Conservation (phyloP, 2,329 filamentous ascomycete species). For the Ceratocystis lukuohia region DNA sequence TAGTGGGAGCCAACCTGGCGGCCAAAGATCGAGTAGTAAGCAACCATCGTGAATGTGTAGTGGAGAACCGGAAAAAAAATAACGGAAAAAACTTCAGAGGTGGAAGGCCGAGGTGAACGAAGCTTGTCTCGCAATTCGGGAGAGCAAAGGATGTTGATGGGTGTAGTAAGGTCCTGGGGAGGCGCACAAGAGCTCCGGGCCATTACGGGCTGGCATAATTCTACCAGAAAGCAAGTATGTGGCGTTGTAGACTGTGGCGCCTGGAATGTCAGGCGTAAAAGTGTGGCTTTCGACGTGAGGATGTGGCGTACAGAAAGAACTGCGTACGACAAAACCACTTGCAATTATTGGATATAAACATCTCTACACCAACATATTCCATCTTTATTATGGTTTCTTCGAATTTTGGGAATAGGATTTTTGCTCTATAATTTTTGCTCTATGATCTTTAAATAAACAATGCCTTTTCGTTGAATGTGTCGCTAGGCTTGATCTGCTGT, state of each 20-base stretch:
- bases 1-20: conserved; percentile 48
- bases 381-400: too few species aligned
- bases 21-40: conserved; percentile 42
- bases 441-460: background rate
- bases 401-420: background rate
- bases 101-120: background rate
- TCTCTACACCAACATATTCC: too few species aligned
- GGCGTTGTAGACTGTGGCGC: conserved; percentile 7
- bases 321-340: too few species aligned
- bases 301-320: background rate
- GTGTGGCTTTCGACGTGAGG: background rate
- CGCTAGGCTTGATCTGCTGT: conserved; percentile 1
- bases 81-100: background rate
- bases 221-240: background rate
- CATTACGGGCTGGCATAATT: conserved; percentile 12
- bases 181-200: conserved; percentile 10
- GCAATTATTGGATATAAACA: too few species aligned
- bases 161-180: background rate
- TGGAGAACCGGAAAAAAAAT: background rate
- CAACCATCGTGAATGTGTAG: conserved; percentile 19
- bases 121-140: conserved; percentile 9
- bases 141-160: conserved; percentile 5
- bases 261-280: conserved; percentile 14
- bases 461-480: background rate
- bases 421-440: background rate